Percentiles rank a stretch among this genome's conserved stretches.
Evolutionary conservation across 2,329 filamentous ascomycete species (phyloP).

Genomic region (Xylogone sp.): DNA sequence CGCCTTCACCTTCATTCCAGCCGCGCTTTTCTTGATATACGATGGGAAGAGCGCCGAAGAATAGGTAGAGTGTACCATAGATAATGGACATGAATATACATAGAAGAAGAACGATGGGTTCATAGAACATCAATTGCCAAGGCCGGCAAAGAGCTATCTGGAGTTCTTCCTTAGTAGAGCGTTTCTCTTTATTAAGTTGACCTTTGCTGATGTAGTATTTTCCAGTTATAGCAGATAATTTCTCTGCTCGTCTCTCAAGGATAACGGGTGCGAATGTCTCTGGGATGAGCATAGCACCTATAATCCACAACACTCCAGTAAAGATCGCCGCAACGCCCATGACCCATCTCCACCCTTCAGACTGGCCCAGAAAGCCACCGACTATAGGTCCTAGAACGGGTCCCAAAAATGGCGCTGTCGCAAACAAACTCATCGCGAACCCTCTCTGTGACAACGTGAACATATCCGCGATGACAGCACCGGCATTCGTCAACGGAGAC

Average conservation of each 20-base stretch:
- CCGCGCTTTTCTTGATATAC: conserved; percentile 43
- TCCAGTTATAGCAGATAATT: conserved; percentile 55
- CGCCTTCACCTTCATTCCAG: conserved; percentile 34
- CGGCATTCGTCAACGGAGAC: conserved; percentile 35
- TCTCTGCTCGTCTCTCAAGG: conserved; percentile 55
- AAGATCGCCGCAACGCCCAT: background rate
- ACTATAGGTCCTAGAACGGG: conserved; percentile 48
- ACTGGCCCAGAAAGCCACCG: conserved; percentile 62
- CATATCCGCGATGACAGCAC: conserved; percentile 28
- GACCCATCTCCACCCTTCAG: conserved; percentile 48
- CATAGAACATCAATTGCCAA: conserved; percentile 52
- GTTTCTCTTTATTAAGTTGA: conserved; percentile 26
- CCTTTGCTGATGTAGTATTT: conserved; percentile 35
- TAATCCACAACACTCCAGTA: conserved; percentile 3
- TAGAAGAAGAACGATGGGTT: conserved; percentile 58
- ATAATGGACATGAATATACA: conserved; percentile 58
- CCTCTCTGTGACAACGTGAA: conserved; percentile 19
- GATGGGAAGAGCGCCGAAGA: conserved; percentile 41
- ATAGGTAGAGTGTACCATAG: conserved; percentile 55
- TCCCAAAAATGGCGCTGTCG: conserved; percentile 38
- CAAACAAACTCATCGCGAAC: conserved; percentile 34
- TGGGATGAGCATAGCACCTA: conserved; percentile 56
- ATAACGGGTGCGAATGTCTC: conserved; percentile 66
- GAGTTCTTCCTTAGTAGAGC: conserved; percentile 41
- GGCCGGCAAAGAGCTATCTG: conserved; percentile 56